Evolutionary conservation across 768 basidiomycete genomes (phyloP).

Genomic region (Stropharia rugosoannulata): DNA sequence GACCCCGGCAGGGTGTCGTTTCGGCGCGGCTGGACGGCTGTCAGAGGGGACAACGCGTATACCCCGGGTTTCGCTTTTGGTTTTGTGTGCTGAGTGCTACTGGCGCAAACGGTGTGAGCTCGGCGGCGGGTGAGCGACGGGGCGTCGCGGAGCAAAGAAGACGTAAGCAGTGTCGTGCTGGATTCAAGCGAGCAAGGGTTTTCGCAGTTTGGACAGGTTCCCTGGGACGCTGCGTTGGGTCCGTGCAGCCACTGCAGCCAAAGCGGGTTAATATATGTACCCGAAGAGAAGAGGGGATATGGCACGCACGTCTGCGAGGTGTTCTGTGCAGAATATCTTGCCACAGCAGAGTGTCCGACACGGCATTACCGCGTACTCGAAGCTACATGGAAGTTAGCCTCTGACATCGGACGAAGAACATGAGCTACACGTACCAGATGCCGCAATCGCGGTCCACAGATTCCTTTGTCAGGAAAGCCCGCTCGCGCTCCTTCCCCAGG

Average conservation of each 20-base stretch:
- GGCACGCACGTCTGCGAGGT: conserved; percentile 28
- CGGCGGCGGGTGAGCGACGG: conserved; percentile 2
- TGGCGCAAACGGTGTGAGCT: neutral
- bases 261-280: neutral
- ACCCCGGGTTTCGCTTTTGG: conserved; percentile 7
- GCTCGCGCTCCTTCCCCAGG: conserved; percentile 12
- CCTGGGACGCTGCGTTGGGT: conserved; percentile 23
- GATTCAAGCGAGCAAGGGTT: conserved; percentile 25
- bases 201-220: conserved; percentile 32
- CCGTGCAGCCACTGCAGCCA: conserved; percentile 29
- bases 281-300: neutral
- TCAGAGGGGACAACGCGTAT: conserved; percentile 12
- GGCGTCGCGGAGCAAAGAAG: conserved; percentile 15
- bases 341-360: conserved; percentile 31
- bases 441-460: conserved; percentile 28
- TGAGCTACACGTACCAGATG: conserved; percentile 22
- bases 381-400: conserved; percentile 12
- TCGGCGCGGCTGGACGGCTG: conserved; percentile 10
- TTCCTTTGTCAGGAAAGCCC: conserved; percentile 9
- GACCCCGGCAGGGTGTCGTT: conserved; percentile 10
- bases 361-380: conserved; percentile 30
- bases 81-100: conserved; percentile 1
- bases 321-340: conserved; percentile 30
- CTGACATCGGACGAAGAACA: neutral
- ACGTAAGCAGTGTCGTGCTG: conserved; percentile 24